phyloP scores from a whole-genome alignment of 768 basidiomycete species.

The Gymnopilus junonius region DNA sequence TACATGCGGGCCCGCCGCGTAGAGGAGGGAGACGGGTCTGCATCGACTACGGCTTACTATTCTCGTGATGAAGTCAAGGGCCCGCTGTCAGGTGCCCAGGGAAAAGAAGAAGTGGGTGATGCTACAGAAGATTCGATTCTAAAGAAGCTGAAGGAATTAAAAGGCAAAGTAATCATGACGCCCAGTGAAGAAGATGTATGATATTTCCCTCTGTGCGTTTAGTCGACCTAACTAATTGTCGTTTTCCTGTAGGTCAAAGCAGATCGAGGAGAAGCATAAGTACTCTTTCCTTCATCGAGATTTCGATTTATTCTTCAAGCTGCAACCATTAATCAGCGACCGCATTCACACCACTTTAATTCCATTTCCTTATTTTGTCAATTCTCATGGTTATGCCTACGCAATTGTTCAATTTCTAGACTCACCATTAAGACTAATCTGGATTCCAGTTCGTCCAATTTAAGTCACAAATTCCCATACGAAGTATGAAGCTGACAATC shows the following conservation, averaged over 20 bases:
- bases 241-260: not conserved
- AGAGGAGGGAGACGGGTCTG: constrained; percentile 33
- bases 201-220: not conserved
- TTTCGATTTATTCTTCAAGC: not conserved
- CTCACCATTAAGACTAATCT: not conserved
- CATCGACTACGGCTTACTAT: constrained; percentile 41
- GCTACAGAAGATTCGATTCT: constrained; percentile 13
- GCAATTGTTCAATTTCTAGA: not conserved
- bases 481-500: not conserved
- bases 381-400: too few relatives aligned
- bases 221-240: not conserved
- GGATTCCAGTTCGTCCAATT: not conserved
- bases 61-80: constrained; percentile 48
- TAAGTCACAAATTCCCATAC: not conserved
- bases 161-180: constrained; percentile 26
- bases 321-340: too few relatives aligned
- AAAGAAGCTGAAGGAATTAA: constrained; percentile 21
- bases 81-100: constrained; percentile 37
- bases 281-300: too few relatives aligned
- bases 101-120: constrained; percentile 29
- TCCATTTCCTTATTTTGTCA: too few relatives aligned
- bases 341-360: too few relatives aligned
- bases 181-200: constrained; percentile 37
- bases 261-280: not conserved
- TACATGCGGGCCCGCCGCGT: constrained; percentile 43